Percentiles rank a stretch among this genome's conserved stretches.
phyloP scores from a whole-genome alignment of 768 basidiomycete species.

The Rhodotorula kratochvilovae region DNA sequence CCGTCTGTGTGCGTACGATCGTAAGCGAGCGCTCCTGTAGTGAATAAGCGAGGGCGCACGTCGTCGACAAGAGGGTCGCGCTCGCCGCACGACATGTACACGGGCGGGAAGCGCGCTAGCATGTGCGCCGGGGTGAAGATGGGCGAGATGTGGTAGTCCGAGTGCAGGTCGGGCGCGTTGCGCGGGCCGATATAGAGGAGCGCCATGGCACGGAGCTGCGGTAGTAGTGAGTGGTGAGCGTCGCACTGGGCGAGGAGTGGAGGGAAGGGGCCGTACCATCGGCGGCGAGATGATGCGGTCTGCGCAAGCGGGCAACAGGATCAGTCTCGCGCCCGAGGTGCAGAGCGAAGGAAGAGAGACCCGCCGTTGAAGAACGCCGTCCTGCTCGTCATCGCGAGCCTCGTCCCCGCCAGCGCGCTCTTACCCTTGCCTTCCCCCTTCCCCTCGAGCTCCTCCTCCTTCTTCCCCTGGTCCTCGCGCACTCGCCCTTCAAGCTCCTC shows the following conservation, averaged over 20 bases:
- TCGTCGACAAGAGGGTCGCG: conserved; percentile 95
- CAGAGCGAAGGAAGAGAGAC: conserved; percentile 53
- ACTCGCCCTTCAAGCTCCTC: conserved; percentile 50
- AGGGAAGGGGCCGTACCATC: conserved; percentile 64
- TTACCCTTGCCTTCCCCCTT: conserved; percentile 50
- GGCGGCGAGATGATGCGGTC: conserved; percentile 76
- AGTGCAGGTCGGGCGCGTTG: conserved; percentile 86
- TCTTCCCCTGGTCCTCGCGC: conserved; percentile 38
- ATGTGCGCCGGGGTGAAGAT: conserved; percentile 77
- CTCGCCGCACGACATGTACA: conserved; percentile 92
- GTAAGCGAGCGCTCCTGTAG: background rate
- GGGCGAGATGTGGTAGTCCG: conserved; percentile 93
- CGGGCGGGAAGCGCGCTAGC: conserved; percentile 86
- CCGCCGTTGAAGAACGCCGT: conserved; percentile 44
- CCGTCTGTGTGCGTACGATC: conserved; percentile 52
- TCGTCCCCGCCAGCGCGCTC: conserved; percentile 32
- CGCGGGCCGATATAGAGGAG: conserved; percentile 69
- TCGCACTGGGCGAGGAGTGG: background rate
- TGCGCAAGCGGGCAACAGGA: background rate
- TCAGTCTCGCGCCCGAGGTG: background rate
- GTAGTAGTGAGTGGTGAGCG: conserved; percentile 7
- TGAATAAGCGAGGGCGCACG: conserved; percentile 7
- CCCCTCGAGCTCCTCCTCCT: conserved; percentile 21
- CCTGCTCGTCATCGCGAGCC: conserved; percentile 41
- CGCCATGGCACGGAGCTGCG: conserved; percentile 99